Evolutionary conservation across 108 stramenopile species (phyloP).

Genomic region (Skeletonema menzelii): DNA sequence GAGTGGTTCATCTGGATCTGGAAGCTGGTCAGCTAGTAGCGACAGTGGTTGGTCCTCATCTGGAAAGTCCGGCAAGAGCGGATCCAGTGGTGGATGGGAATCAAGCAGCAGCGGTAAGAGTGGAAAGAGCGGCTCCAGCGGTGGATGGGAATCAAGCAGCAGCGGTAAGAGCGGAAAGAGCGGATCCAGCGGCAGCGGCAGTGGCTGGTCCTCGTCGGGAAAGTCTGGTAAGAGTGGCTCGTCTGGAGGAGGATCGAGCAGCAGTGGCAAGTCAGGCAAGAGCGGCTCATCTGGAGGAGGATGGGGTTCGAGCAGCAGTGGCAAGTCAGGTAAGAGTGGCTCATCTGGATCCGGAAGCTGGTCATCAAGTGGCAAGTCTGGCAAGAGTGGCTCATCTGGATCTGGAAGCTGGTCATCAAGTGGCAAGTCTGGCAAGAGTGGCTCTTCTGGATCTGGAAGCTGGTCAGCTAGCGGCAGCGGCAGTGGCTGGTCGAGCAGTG

Average conservation of each 20-base stretch:
- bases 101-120: neutral
- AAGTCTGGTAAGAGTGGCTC: neutral
- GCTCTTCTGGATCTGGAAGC: too few relatives aligned
- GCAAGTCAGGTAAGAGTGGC: neutral
- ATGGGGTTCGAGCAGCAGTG: neutral
- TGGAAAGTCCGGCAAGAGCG: neutral
- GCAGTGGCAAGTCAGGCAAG: neutral
- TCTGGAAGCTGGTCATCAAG: too few relatives aligned
- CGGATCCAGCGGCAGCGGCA: neutral
- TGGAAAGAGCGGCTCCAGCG: neutral
- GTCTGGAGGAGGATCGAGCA: neutral
- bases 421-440: too few relatives aligned
- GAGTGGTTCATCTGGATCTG: neutral
- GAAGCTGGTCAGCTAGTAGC: neutral
- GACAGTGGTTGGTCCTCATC: neutral
- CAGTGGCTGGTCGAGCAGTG: too few relatives aligned
- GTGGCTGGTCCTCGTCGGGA: neutral
- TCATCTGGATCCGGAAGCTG: neutral
- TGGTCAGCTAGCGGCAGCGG: too few relatives aligned
- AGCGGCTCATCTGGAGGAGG: neutral
- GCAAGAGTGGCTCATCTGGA: too few relatives aligned
- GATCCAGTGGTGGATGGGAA: neutral
- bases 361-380: neutral
- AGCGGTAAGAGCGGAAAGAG: neutral
- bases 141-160: neutral